Evolutionary conservation across 805 yeast genomes (phyloP).

Genomic region (Grigorovia yakushimaensis): DNA sequence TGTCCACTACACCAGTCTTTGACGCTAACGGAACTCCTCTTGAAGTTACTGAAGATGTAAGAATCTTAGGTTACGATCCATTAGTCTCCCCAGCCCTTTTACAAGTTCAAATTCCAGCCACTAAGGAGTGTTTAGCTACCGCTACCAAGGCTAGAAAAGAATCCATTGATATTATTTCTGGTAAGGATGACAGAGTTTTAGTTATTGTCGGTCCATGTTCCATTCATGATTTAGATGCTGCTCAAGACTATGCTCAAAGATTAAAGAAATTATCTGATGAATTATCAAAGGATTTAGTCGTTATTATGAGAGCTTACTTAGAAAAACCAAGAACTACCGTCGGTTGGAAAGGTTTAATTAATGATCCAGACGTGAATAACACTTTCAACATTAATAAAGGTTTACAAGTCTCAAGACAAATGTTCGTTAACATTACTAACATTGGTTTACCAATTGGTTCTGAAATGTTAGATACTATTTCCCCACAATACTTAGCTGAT

Average conservation of each 20-base stretch:
- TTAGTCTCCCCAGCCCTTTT: conserved; percentile 85
- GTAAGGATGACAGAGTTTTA: conserved; percentile 71
- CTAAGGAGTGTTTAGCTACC: conserved; percentile 43
- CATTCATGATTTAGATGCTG: conserved; percentile 83
- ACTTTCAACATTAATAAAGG: conserved; percentile 94
- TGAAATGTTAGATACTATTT: conserved; percentile 96
- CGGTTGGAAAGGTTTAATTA: conserved; percentile 97
- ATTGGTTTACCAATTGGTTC: conserved; percentile 83
- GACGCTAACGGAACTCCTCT: conserved; percentile 32
- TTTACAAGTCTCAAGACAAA: conserved; percentile 71
- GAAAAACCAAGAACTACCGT: conserved; percentile 99
- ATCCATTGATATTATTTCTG: conserved; percentile 62
- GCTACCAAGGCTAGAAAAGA: conserved; percentile 73
- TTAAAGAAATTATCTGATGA: conserved; percentile 60
- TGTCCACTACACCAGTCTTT: conserved; percentile 25
- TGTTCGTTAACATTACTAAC: conserved; percentile 73
- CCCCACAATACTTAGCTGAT: conserved; percentile 92
- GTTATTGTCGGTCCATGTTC: conserved; percentile 97
- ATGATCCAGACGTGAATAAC: conserved; percentile 91
- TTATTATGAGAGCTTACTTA: conserved; percentile 94
- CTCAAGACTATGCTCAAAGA: conserved; percentile 74
- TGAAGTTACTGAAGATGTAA: conserved; percentile 59
- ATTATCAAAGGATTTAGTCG: conserved; percentile 63
- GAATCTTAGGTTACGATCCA: conserved; percentile 88
- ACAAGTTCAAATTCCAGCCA: conserved; percentile 73